Conservation (phyloP, 257 asterid genomes). For the Plantago ovata region DNA sequence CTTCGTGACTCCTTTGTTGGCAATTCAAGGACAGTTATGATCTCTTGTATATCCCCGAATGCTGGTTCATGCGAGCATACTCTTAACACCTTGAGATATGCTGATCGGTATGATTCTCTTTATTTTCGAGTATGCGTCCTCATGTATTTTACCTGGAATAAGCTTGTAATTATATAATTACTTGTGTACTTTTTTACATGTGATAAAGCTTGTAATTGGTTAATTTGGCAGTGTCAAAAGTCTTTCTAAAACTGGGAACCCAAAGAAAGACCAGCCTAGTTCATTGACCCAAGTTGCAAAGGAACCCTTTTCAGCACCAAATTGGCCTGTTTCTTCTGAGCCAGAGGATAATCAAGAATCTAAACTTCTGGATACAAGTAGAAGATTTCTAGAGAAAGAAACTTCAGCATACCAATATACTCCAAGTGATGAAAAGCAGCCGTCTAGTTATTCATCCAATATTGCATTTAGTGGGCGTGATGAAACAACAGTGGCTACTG, state of each 20-base stretch:
- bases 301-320: conserved; percentile 58
- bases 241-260: conserved; percentile 82
- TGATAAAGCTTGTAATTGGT: conserved; percentile 9
- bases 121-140: conserved; percentile 2
- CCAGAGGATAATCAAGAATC: conserved; percentile 69
- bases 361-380: conserved; percentile 44
- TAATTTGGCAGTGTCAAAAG: conserved; percentile 75
- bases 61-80: conserved; percentile 99
- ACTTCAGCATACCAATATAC: conserved; percentile 42
- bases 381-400: conserved; percentile 59
- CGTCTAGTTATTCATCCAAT: conserved; percentile 45
- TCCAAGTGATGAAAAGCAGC: conserved; percentile 42
- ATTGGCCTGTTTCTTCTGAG: conserved; percentile 45
- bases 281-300: conserved; percentile 46
- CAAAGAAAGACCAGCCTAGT: conserved; percentile 65
- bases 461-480: conserved; percentile 44
- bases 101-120: conserved; percentile 55
- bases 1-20: conserved; percentile 97
- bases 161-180: conserved; percentile 8
- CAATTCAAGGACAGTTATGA: conserved; percentile 94
- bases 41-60: conserved; percentile 94
- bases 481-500: conserved; percentile 42
- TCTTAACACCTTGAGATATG: conserved; percentile 93
- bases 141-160: conserved; percentile 10
- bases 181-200: conserved; percentile 8